Base-by-base conservation (phyloP, 139 green algal species). In the Picochlorum sp. region DNA sequence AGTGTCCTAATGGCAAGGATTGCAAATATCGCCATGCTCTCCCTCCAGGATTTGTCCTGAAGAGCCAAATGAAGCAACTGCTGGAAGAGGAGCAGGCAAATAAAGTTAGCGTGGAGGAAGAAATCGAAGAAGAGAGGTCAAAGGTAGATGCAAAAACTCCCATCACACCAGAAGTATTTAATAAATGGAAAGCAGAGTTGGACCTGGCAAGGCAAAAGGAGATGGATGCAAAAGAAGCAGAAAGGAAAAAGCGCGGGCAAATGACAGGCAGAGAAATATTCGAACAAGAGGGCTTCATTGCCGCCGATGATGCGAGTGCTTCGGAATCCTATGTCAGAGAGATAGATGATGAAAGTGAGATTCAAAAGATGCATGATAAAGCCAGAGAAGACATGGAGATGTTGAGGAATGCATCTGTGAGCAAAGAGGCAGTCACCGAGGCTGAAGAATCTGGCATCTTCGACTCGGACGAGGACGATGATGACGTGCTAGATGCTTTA, bases 21-120 rank as follows among this genome's bases (percentile, higher is more conserved):
- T 98, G 92, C 85, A 95, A 94, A 78, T 98, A 98, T 82, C 82
- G 86, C 3, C 92, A 98, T 72, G 90, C 88, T 15, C 78, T 98
- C 67, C 92, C 92, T 10, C 75, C 86, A 4, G 90, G 89, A 34
- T 98, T 96, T 71, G 78, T 97, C 56, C 80, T 97, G 30, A 96
- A 96, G 77, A 89, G 75, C 45, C 89, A 98, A 78, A 90, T 94
- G 77, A 85, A 86, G 77, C 85, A 91, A 69, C 77, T 96, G 55
- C 68, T 94, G 75, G 86, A 90, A 26, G 80, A 82, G 68, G 90
- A 90, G 65, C 61, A 64, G 11, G 70, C 69, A 6, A 86, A 81
- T 34, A 69, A 60, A 13, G 80, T 83, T 63, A 75, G 84, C 55
- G 77, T 93, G n/a, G 79, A 92, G 44, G 92, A 98, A 62, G 31